phyloP scores from a whole-genome alignment of 2,329 filamentous ascomycete species.

The Calonectria leucothoes region DNA sequence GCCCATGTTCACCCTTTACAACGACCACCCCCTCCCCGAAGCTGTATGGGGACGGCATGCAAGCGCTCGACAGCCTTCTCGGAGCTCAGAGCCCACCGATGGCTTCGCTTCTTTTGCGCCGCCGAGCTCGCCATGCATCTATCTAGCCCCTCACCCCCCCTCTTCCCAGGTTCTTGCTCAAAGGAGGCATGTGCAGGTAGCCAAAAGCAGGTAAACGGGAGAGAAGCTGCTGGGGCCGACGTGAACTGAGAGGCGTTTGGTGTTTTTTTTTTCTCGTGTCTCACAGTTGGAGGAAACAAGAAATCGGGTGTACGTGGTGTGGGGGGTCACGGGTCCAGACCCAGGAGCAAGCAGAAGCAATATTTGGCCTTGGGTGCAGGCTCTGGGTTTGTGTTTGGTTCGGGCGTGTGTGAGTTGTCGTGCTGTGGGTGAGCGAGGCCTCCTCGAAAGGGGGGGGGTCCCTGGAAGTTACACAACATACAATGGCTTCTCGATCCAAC shows the following conservation, averaged over 20 bases:
- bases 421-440: not conserved
- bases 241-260: not conserved
- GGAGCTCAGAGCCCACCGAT: constrained; percentile 18
- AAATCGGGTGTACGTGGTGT: not conserved
- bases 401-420: not conserved
- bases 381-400: not conserved
- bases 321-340: not conserved
- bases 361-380: not conserved
- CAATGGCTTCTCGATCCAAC: not conserved
- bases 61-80: constrained; percentile 10
- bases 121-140: constrained; percentile 9
- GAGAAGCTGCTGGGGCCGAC: constrained; percentile 13
- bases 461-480: not conserved
- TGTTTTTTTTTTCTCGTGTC: constrained; percentile 2
- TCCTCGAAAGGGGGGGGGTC: not conserved
- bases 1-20: constrained; percentile 2
- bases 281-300: constrained; percentile 3
- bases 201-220: constrained; percentile 34
- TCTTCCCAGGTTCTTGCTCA: constrained; percentile 26
- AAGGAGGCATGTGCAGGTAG: constrained; percentile 33
- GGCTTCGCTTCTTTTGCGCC: constrained; percentile 12
- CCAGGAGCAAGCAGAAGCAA: not conserved
- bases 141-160: constrained; percentile 2
- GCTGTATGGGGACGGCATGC: constrained; percentile 7
- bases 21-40: constrained; percentile 15